Base-by-base conservation (phyloP, 1,139 yeast genomes). In the Yamadazyma sp. region DNA sequence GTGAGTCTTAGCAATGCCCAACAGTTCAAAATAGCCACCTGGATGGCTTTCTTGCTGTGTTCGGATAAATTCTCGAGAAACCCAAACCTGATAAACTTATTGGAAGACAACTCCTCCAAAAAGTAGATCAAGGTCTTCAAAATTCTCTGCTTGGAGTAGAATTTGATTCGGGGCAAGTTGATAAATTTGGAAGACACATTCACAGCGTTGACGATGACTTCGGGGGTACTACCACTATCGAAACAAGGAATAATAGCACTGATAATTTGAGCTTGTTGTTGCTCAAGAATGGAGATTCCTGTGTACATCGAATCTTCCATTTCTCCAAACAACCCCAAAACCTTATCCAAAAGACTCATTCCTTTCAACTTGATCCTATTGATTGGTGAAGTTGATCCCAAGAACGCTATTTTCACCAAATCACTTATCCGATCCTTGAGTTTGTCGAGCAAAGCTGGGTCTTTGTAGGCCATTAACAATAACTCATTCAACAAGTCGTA, bases 161-260 rank as follows among this genome's bases (percentile, higher is more conserved):
- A 71, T 42, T 71, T 71, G 38, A 73, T 69, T 39, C 73, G 51
- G 1, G 77, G 76, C 20, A 73, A 55, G 44, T 69, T 73, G 37
- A 89, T 73, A 53, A 91, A 83, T 40, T 83, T 83, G 0, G 96
- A 91, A 33, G 88, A 81, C 2, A 89, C 87, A 36, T 79, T 77
- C 33, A 91, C 79, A 0, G 96, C 96, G 44, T 78, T 78, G 15
- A 87, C 79, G 4, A 94, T 89, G 0, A 88, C 77, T 34, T 77
- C 77, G 1, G 94, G 79, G 18, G 85, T 83, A 40, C 89, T 83
- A 20, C 83, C 89, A 2, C 76, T 69, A 31, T 77, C 76, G 62
- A 92, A 92, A n/a, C 95, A 88, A 0, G 98, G 96, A 36, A 89
- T 77, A 43, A 92, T 71, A 0, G 98, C 95, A 46, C 96, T 83